Percentiles rank a stretch among this genome's conserved stretches.
phyloP scores from a whole-genome alignment of 208 protist species.

The Acanthamoeba culbertsoni region DNA sequence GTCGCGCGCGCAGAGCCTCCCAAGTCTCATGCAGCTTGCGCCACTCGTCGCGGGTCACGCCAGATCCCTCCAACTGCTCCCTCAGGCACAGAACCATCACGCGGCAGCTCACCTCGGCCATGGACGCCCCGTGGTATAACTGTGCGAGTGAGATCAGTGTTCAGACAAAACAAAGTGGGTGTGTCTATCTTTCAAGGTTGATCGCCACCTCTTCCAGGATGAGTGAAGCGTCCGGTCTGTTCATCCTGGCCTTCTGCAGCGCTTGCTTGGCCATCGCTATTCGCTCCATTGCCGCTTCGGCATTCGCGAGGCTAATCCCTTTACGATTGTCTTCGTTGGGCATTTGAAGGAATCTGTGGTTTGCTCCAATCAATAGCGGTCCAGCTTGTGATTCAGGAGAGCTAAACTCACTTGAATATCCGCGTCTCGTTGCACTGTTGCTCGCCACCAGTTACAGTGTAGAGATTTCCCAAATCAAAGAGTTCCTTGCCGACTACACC shows the following conservation, averaged over 20 bases:
- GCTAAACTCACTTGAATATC: neutral
- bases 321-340: neutral
- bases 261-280: neutral
- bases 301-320: neutral
- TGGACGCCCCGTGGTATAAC: neutral
- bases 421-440: neutral
- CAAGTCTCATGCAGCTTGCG: neutral
- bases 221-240: neutral
- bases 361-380: neutral
- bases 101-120: conserved; percentile 13
- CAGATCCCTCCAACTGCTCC: neutral
- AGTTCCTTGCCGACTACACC: neutral
- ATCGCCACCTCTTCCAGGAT: neutral
- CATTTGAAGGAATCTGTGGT: neutral
- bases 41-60: neutral
- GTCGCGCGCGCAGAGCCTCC: neutral
- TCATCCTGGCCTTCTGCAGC: neutral
- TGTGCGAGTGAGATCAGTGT: neutral
- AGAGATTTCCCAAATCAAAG: neutral
- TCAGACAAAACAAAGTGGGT: neutral
- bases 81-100: neutral
- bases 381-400: neutral
- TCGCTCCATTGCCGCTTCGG: neutral
- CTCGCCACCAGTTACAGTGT: neutral
- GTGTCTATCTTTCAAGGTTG: neutral